Percentiles rank a stretch among this genome's conserved stretches.
Evolutionary conservation across 2,329 filamentous ascomycete genomes (phyloP).

Genomic region (Zasmidium cellare): DNA sequence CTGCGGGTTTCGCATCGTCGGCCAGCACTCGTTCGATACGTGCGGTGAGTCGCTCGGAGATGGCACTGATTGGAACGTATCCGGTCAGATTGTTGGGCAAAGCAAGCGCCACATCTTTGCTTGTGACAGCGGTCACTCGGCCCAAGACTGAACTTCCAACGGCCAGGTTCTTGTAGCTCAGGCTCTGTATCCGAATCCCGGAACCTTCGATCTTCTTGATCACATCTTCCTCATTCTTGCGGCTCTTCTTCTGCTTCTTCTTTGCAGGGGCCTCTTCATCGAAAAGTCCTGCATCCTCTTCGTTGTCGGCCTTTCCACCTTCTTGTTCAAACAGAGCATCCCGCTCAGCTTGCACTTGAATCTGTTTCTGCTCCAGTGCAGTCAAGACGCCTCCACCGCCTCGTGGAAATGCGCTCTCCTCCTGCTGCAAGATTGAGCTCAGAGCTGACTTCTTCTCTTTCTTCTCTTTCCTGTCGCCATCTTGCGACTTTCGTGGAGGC

Average conservation of each 20-base stretch:
- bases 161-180: conserved; percentile 76
- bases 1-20: conserved; percentile 53
- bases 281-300: conserved; percentile 52
- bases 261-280: conserved; percentile 41
- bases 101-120: conserved; percentile 75
- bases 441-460: conserved; percentile 28
- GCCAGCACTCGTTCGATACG: conserved; percentile 69
- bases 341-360: conserved; percentile 86
- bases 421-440: conserved; percentile 62
- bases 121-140: conserved; percentile 78
- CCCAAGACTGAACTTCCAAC: conserved; percentile 86
- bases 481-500: not conserved
- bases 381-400: conserved; percentile 89
- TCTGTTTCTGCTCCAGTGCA: conserved; percentile 93
- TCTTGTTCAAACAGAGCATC: conserved; percentile 89
- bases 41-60: conserved; percentile 76
- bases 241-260: conserved; percentile 52
- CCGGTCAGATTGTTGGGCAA: conserved; percentile 92
- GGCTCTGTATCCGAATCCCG: conserved; percentile 72
- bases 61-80: conserved; percentile 86
- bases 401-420: conserved; percentile 88
- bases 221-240: conserved; percentile 36
- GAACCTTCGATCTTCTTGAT: conserved; percentile 45
- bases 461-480: conserved; percentile 24
- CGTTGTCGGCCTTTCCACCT: conserved; percentile 57